Evolutionary conservation across 164 flowering plant species (phyloP).

Genomic region (Berberis vulgaris): DNA sequence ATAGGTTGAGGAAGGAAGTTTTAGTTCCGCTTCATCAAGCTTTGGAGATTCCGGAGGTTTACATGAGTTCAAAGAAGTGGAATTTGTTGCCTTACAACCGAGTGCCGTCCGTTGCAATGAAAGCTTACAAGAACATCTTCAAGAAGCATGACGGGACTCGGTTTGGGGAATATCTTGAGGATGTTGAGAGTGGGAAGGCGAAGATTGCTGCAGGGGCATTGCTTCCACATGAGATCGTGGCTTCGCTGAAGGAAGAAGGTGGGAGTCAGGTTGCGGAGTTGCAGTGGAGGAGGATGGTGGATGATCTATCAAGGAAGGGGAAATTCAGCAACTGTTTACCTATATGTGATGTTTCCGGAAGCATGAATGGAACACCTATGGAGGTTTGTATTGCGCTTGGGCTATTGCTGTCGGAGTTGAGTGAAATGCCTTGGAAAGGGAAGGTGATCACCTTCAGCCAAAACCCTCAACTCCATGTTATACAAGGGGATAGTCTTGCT

Average conservation of each 20-base stretch:
- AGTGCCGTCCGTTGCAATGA: constrained; percentile 38
- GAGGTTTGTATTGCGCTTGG: not conserved
- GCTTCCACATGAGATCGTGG: constrained; percentile 31
- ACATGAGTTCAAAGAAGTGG: constrained; percentile 25
- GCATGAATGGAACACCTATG: not conserved
- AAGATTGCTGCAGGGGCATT: constrained; percentile 43
- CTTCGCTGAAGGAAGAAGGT: constrained; percentile 17
- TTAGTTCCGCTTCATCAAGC: constrained; percentile 31
- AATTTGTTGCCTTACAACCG: constrained; percentile 24
- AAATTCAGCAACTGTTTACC: not conserved
- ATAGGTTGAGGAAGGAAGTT: constrained; percentile 25
- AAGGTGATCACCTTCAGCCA: not conserved
- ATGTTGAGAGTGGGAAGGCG: constrained; percentile 27
- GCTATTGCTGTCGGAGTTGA: not conserved
- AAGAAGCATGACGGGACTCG: constrained; percentile 18
- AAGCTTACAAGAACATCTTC: constrained; percentile 23
- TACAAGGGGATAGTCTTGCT: not conserved
- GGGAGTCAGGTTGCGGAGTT: constrained; percentile 29
- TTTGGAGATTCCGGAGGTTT: constrained; percentile 34
- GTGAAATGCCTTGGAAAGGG: not conserved
- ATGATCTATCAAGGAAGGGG: not conserved
- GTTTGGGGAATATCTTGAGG: constrained; percentile 19
- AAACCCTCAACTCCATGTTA: not conserved
- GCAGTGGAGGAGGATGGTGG: constrained; percentile 13
- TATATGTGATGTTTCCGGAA: not conserved